Evolutionary conservation across 208 protist species (phyloP), one percentile per base, ranked within the genome.

Genomic region (Leishmania guyanensis): DNA sequence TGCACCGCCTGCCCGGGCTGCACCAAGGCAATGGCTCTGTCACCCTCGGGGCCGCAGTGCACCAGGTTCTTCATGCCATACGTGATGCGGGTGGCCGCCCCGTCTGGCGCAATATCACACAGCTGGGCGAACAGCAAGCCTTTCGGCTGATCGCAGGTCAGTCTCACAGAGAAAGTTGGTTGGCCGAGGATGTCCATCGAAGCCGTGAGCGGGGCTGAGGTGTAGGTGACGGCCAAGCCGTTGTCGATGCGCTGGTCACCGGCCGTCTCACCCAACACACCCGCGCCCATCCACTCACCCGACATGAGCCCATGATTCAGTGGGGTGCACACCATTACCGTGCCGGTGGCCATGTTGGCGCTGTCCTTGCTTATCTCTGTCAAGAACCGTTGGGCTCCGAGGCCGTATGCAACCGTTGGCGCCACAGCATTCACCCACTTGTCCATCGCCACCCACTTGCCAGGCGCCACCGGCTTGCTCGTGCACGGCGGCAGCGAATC

Each of bases 161-260:
- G 65, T 0, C 77, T 78, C 43, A 90, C 88, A 66, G 77, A 65
- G 70, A 93, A 92, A 39, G 81, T 87, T 33, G 88, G 88, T 33
- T 86, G 83, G 58, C 86, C 90, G 14, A 93, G 79, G 3, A 93
- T 88, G 64, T 86, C 83, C 68, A 88, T 75, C 26, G 81, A 76
- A 43, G 74, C 39, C 72, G 81, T 70, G 16, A 93, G 84, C 66
- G 83, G 75, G n/a, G 78, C 65, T n/a, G 84, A 85, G 17, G 75
- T 80, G 80, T 88, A 93, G 22, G 82, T 88, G 79, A 93, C 85
- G 36, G 86, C 79, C 84, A 91, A 86, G 82, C 90, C 88, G 76
- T 93, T 91, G 84, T 93, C 90, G 54, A 91, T 89, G 70, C 90
- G 90, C 74, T 93, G 90, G 74, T 93, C 90, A 39, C 82, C 88